Base-by-base conservation (phyloP, 495 filamentous ascomycete species). In the Hyaloscypha variabilis region DNA sequence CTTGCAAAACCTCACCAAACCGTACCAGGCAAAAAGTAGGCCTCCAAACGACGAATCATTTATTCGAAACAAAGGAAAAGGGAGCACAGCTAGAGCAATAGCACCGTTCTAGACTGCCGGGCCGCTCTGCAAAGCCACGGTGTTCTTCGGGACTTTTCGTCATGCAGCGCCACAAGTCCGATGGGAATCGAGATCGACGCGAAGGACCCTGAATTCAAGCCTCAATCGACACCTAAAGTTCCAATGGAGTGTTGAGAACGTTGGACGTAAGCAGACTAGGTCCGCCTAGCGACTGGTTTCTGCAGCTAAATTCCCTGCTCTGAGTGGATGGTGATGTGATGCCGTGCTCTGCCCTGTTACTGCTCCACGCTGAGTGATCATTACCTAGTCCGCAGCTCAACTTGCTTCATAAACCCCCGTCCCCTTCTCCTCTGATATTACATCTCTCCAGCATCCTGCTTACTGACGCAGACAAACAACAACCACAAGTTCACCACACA, bases 281-380 rank as follows among this genome's bases (percentile, higher is more conserved):
- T 13, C 10, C 1, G 13, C 17, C 13, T 17, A 8, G 39, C 39
- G 39, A 46, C 1, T 3, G 11, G 39, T 17, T 11, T 19, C 10
- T 17, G 39, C 10, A 46, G 19, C 51, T 54, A 54, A 54, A 54
- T 54, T 54, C 51, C 51, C 21, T 54, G 51, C 51, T 54, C 23
- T 54, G 51, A 54, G 51, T 54, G 51, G 51, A 28, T 25, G 19
- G 23, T 51, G 49, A 51, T 54, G 51, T 54, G 21, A 54, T 46
- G 39, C 39, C 51, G 11, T 25, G 51, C 26, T 8, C 3, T 21
- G 49, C 6, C 19, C 3, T 2, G 26, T 13, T 24, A 8, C 21
- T 54, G 51, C 11, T 54, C 51, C n/a, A 8, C 10, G 51, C 51
- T 54, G 51, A 1, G 51, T 54, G 51, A 54, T 26, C 51, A 54